These are phyloP conservation scores for Fusarium annulatum DNA, from an alignment of 2,329 filamentous ascomycete species.

Conservation along the genomic window DNA sequence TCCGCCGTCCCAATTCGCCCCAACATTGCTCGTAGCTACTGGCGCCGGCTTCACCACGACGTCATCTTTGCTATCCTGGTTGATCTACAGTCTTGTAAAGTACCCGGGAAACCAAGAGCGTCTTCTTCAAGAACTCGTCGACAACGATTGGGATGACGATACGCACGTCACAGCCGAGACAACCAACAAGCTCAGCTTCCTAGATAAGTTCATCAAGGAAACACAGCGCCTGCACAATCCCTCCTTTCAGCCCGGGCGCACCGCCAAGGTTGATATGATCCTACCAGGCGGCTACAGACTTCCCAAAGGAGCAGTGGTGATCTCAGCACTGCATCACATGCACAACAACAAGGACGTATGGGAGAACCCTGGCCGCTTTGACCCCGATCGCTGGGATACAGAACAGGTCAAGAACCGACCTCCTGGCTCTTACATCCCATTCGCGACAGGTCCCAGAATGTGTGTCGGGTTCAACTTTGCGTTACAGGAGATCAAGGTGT, in stretches of 20 bases:
- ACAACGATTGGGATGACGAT: conserved; percentile 56
- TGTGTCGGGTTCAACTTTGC: conserved; percentile 75
- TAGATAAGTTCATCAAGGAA: conserved; percentile 71
- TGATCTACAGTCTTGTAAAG: conserved; percentile 63
- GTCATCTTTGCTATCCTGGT: conserved; percentile 67
- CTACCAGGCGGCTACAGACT: conserved; percentile 69
- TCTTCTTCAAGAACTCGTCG: conserved; percentile 67
- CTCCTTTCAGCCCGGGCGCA: conserved; percentile 70
- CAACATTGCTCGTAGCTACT: conserved; percentile 60
- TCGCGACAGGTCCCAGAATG: conserved; percentile 65
- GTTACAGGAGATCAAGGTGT: conserved; percentile 68
- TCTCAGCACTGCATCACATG: conserved; percentile 62
- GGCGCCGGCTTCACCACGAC: conserved; percentile 72
- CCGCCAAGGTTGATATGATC: conserved; percentile 64
- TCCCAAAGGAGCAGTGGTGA: conserved; percentile 62
- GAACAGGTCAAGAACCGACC: conserved; percentile 63
- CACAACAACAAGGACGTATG: conserved; percentile 66
- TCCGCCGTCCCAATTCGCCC: conserved; percentile 47
- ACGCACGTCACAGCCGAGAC: conserved; percentile 60
- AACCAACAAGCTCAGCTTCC: conserved; percentile 59
- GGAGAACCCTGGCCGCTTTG: conserved; percentile 67
- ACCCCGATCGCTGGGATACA: conserved; percentile 69
- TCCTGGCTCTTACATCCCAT: conserved; percentile 66
- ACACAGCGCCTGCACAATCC: conserved; percentile 69
- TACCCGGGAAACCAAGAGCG: conserved; percentile 67